Evolutionary conservation across 352 stramenopile species (phyloP).

Genomic region (Plasmopara muralis): DNA sequence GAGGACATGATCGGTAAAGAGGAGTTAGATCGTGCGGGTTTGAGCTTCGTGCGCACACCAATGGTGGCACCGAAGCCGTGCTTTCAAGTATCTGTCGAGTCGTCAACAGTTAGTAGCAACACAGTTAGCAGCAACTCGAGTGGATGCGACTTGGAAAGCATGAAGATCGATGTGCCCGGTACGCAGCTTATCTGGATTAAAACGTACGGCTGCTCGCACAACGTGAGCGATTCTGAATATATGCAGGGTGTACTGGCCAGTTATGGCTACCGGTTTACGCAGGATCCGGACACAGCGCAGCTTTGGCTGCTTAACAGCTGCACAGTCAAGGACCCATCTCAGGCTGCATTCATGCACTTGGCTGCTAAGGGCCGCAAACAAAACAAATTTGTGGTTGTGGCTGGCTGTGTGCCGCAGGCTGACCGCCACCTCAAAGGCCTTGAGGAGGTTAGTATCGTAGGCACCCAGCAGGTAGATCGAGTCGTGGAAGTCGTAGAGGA

Average conservation of each 20-base stretch:
- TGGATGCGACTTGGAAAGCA: constrained; percentile 8
- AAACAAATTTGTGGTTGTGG: constrained; percentile 85
- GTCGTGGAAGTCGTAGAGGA: constrained; percentile 90
- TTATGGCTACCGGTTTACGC: constrained; percentile 87
- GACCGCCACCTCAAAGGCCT: constrained; percentile 80
- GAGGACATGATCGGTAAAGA: constrained; percentile 78
- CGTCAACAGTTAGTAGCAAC: constrained; percentile 16
- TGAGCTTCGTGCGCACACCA: constrained; percentile 34
- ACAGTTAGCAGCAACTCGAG: constrained; percentile 19
- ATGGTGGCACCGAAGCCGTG: constrained; percentile 62
- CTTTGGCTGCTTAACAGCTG: constrained; percentile 91
- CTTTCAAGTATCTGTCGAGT: constrained; percentile 12
- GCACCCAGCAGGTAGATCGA: constrained; percentile 88
- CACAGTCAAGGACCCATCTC: constrained; percentile 91
- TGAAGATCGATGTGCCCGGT: constrained; percentile 35
- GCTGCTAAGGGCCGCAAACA: constrained; percentile 70
- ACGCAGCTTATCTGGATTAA: constrained; percentile 81
- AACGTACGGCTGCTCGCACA: constrained; percentile 91
- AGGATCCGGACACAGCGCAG: constrained; percentile 67
- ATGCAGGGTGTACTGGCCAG: constrained; percentile 87
- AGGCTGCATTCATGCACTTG: constrained; percentile 87
- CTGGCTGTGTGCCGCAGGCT: constrained; percentile 87
- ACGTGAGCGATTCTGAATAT: constrained; percentile 91
- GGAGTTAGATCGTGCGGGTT: constrained; percentile 47
- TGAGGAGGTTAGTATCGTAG: constrained; percentile 82